Percentiles rank a stretch among this genome's conserved stretches.
phyloP scores from a whole-genome alignment of 2,329 filamentous ascomycete genomes.

The Neoarthrinium moseri region DNA sequence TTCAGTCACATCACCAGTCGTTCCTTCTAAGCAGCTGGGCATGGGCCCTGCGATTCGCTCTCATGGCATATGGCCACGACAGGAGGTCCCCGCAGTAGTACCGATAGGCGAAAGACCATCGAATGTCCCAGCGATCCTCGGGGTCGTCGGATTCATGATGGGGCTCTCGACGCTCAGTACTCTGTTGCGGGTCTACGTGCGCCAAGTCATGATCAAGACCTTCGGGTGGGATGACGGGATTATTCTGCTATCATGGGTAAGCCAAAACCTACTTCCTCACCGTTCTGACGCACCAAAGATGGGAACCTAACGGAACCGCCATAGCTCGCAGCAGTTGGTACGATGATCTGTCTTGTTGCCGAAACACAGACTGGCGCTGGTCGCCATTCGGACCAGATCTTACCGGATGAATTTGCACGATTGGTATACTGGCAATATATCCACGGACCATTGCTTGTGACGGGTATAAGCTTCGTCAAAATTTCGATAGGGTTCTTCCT shows the following conservation, averaged over 20 bases:
- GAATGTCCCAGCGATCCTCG: slow-evolving; percentile 6
- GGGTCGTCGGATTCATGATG: slow-evolving; percentile 6
- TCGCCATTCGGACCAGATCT: slow-evolving; percentile 6
- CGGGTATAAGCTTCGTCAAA: slow-evolving; percentile 12
- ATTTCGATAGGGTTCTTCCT: slow-evolving; percentile 11
- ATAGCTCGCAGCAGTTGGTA: slow-evolving; percentile 11
- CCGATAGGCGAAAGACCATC: not conserved
- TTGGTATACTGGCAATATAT: slow-evolving; percentile 11
- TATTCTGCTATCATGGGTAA: slow-evolving; percentile 10
- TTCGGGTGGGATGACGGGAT: slow-evolving; percentile 10
- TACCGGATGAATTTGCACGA: slow-evolving; percentile 3
- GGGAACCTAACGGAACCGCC: not conserved
- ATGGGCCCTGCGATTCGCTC: too few relatives aligned
- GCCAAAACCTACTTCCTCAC: not conserved
- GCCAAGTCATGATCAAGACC: slow-evolving; percentile 10
- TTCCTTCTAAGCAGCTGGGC: too few relatives aligned
- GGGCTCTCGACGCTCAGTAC: slow-evolving; percentile 3
- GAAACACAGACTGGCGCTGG: slow-evolving; percentile 10
- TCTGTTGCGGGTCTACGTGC: slow-evolving; percentile 9
- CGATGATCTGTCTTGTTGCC: slow-evolving; percentile 10
- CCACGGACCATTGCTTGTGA: slow-evolving; percentile 9
- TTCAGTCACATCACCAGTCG: too few relatives aligned
- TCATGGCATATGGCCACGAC: not conserved
- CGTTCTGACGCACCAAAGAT: too few relatives aligned
- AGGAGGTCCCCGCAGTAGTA: not conserved